Evolutionary conservation across 225 moss, liverwort and hornwort species (phyloP), one percentile per base, ranked within the genome.

Genomic region (Lunularia cruciata): DNA sequence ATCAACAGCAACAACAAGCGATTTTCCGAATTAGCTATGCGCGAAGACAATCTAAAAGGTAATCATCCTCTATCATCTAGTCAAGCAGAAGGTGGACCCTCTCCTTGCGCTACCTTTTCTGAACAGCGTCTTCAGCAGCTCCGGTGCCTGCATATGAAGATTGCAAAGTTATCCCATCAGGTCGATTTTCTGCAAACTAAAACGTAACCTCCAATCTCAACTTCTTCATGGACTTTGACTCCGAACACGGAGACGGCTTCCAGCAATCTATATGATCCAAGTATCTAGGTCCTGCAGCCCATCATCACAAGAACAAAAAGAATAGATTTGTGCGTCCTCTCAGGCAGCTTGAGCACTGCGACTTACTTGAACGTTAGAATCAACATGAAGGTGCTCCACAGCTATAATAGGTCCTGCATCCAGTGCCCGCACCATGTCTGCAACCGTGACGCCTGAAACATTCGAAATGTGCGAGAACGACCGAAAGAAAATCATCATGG

Each of bases 321-420:
- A n/a, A n/a, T n/a, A n/a, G n/a, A n/a, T n/a, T n/a, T n/a, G n/a
- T n/a, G n/a, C n/a, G n/a, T n/a, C n/a, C n/a, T n/a, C n/a, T n/a
- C n/a, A n/a, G n/a, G n/a, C n/a, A n/a, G n/a, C n/a, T n/a, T n/a
- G n/a, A n/a, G 43, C 43, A 43, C 12, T 3, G 40, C 48, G 38
- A 53, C 83, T 58, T 74, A 98, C 98, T 86, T 93, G 89, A 46
- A 91, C 83, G 48, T 85, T 71, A 43, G 85, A 76, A 67, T 93
- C 83, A 56, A 98, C 79, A 27, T 68, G 67, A 38, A 89, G 60
- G 56, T 68, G 80, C 73, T 89, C 85, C 33, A 86, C 86, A 60
- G 89, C 81, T 68, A 98, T 91, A 32, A 98, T 73, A 23, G 96
- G 90, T 58, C 96, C 96, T 63, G 92, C 90, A 85, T 93, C 96